Base-by-base conservation (phyloP, 805 yeast genomes). In the Candida ulmi region DNA sequence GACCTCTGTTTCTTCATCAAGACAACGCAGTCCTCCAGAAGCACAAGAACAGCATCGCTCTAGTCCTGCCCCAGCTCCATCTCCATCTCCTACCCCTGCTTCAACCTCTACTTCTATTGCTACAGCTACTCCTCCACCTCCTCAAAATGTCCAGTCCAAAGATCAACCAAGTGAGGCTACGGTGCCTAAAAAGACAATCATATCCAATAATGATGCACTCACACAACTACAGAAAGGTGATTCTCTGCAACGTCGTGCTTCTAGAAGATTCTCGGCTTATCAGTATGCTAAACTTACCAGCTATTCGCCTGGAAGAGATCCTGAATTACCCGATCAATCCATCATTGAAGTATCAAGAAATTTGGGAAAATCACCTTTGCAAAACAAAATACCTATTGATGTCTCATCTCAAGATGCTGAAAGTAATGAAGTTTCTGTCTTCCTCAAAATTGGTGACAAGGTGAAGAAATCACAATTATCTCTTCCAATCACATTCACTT, bases 221-320 rank as follows among this genome's bases (percentile, higher is more conserved):
- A 69, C 79, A 0, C 86, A 85, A 49, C 67, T 91, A 9, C 96
- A 91, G 53, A 79, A 81, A 34, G 87, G 90, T 3, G 86, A 85
- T 35, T 83, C 86, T 3, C 66, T 93, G 25, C 95, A 83, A 65
- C 74, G 99, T 49, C 74, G 96, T 45, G 99, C 98, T 0, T 90
- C 97, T 0, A 83, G 91, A 50, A 69, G 99, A 40, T 91, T 83
- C 56, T 88, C 96, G 5, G 96, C 97, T 0, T 91, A 90, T 45
- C 98, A 91, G 54, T 81, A 82, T 61, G 87, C 95, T 1, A 85
- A 83, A 52, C 68, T 85, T 11, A 68, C 86, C 0, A 77, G 72
- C 44, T 64, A 63, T 43, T 56, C 72, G 11, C 60, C 60, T 1
- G 54, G 53, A 40, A 40, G 48, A 41, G 53, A 48, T 42, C 57